These are phyloP conservation scores for Apiospora malaysiana DNA, from an alignment of 2,329 filamentous ascomycete species.

Conservation along the genomic window DNA sequence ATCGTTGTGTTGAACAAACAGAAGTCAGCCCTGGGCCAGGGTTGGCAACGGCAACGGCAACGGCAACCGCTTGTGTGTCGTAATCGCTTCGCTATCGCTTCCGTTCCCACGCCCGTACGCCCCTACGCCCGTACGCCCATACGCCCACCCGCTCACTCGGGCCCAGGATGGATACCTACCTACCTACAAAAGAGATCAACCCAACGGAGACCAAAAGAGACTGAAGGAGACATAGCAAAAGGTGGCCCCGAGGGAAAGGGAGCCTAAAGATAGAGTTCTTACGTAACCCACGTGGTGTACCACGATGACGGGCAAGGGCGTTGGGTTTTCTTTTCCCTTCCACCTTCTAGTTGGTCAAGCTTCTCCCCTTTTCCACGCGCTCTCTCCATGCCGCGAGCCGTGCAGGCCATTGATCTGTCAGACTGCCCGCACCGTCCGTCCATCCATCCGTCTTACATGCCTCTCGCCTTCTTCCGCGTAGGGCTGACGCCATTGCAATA, in stretches of 20 bases:
- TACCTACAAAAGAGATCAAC: too few species aligned
- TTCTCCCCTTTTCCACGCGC: not conserved
- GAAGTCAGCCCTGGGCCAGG: too few species aligned
- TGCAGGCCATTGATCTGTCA: not conserved
- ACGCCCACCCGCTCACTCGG: not conserved
- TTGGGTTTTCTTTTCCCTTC: not conserved
- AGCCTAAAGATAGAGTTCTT: slow-evolving; percentile 17
- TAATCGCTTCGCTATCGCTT: not conserved
- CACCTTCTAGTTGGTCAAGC: not conserved
- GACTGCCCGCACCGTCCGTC: not conserved
- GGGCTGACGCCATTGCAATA: not conserved
- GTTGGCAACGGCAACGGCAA: too few species aligned
- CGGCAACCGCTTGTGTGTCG: not conserved
- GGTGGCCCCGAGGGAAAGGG: not conserved
- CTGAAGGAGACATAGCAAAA: too few species aligned
- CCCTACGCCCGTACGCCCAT: too few species aligned
- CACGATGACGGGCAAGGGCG: slow-evolving; percentile 9
- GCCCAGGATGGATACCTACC: not conserved
- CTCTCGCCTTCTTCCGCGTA: not conserved
- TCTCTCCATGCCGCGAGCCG: not conserved
- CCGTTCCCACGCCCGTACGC: too few species aligned
- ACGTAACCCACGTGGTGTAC: slow-evolving; percentile 15
- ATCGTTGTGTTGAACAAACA: not conserved
- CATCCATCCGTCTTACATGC: not conserved
- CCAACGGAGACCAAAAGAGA: not conserved